These are phyloP conservation scores for Lipomyces sp. DNA, from an alignment of 805 yeast genomes.

Conservation along the genomic window DNA sequence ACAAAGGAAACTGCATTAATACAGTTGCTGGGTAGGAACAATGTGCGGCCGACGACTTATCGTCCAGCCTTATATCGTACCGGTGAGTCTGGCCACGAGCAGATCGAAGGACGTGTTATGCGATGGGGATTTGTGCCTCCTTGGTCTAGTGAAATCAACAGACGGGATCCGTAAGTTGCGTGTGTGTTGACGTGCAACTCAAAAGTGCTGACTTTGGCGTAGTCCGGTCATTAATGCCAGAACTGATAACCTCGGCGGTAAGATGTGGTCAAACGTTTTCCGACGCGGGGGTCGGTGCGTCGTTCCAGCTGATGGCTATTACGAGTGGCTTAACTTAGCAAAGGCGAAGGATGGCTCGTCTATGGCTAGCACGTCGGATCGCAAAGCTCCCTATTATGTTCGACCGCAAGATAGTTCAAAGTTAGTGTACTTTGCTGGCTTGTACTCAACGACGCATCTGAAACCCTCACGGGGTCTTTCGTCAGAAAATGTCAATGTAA, in stretches of 20 bases:
- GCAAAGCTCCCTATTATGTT: conserved; percentile 65
- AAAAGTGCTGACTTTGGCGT: background rate
- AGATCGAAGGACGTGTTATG: conserved; percentile 55
- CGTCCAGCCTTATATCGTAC: conserved; percentile 30
- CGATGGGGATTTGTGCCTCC: conserved; percentile 79
- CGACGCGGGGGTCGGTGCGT: conserved; percentile 62
- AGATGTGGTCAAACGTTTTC: conserved; percentile 62
- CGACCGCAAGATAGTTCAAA: conserved; percentile 54
- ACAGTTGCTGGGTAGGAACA: conserved; percentile 13
- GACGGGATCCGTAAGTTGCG: conserved; percentile 41
- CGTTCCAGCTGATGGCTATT: conserved; percentile 81
- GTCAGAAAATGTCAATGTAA: background rate
- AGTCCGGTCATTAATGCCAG: conserved; percentile 63
- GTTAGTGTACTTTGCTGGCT: conserved; percentile 69
- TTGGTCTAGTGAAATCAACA: conserved; percentile 58
- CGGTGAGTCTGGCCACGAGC: conserved; percentile 1
- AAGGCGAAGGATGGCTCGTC: conserved; percentile 52
- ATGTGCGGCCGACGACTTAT: conserved; percentile 28
- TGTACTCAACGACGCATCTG: conserved; percentile 47
- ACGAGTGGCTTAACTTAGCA: conserved; percentile 65
- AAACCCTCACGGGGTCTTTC: conserved; percentile 25
- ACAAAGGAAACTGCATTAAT: background rate
- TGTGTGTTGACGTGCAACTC: background rate
- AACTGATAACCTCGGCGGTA: conserved; percentile 59
- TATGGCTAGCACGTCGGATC: conserved; percentile 29